Evolutionary conservation across 768 basidiomycete species (phyloP), one percentile per base, ranked within the genome.

Genomic region (Trametes elegans): DNA sequence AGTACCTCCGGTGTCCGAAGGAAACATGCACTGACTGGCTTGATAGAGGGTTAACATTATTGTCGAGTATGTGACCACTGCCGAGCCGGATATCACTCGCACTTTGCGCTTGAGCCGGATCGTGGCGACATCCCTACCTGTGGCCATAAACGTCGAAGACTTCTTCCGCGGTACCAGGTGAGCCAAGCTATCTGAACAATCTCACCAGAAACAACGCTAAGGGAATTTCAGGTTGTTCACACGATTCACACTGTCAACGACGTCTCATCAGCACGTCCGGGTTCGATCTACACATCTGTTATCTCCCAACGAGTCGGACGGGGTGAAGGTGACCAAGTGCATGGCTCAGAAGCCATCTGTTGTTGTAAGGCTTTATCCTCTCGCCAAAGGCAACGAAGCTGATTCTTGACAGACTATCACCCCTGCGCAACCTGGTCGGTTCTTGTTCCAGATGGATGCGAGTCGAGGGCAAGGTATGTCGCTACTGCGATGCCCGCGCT

Each of bases 101-200:
- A 79, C 69, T 5, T 68, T 91, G 24, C 75, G 73, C 34, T 74
- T 81, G 27, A 76, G 80, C 11, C 78, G 81, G 53, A 69, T 77
- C 2, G 74, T 95, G 4, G 76, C 79, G 13, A 84, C 87, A 7
- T 79, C 87, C 0, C 75, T 98, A 3, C 95, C 96, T 0, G 76
- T 99, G 39, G 83, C 88, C 3, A 90, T 98, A 54, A 97, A 95
- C 54, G 96, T 98, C 0, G 90, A 98, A 70, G 97, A 99, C 68
- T 95, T 93, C 70, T 98, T 98, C 76, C 84, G 96, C 19, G 87
- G 88, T 24, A 76, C 82, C 52, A 85, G 84, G 96, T 93, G 77
- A 40, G 6, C 11, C 28, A 50, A 35, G 8, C 29, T 21, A 29
- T 34, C n/a, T 11, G 4, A 8, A 2, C 19, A 14, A 14, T 21